phyloP scores from a whole-genome alignment of 352 stramenopile species.

The Elongisporangium prolatum region DNA sequence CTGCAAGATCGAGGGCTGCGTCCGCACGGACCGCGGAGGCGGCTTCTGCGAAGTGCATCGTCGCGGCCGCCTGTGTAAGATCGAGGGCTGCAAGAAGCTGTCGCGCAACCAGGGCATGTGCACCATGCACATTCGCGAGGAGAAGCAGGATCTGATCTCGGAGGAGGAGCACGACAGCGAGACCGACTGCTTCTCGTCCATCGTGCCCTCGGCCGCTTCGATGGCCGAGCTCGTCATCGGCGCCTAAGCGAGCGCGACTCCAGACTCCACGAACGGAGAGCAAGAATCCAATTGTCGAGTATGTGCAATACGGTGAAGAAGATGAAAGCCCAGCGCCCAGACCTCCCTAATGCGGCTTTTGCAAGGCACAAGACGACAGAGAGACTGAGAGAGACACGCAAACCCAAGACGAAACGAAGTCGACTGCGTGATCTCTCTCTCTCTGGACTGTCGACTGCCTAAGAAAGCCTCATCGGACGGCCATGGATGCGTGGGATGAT shows the following conservation, averaged over 20 bases:
- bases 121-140: constrained; percentile 87
- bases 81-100: constrained; percentile 86
- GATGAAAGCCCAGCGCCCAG: too few relatives aligned
- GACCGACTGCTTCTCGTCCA: neutral
- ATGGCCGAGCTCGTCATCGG: neutral
- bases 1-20: constrained; percentile 81
- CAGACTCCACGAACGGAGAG: neutral
- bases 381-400: neutral
- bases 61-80: constrained; percentile 72
- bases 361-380: neutral
- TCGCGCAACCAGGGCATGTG: constrained; percentile 86
- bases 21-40: constrained; percentile 76
- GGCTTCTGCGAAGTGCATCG: constrained; percentile 86
- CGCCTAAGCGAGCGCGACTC: neutral
- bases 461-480: neutral
- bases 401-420: neutral
- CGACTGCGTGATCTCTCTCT: neutral
- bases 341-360: neutral
- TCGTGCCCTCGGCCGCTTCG: neutral
- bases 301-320: neutral
- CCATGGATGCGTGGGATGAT: neutral
- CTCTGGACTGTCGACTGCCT: neutral
- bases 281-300: neutral
- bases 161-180: neutral
- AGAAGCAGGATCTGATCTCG: constrained; percentile 48